Evolutionary conservation across 306 rosid genomes (phyloP), one percentile per base, ranked within the genome.

Genomic region (Sicyos baderoa): DNA sequence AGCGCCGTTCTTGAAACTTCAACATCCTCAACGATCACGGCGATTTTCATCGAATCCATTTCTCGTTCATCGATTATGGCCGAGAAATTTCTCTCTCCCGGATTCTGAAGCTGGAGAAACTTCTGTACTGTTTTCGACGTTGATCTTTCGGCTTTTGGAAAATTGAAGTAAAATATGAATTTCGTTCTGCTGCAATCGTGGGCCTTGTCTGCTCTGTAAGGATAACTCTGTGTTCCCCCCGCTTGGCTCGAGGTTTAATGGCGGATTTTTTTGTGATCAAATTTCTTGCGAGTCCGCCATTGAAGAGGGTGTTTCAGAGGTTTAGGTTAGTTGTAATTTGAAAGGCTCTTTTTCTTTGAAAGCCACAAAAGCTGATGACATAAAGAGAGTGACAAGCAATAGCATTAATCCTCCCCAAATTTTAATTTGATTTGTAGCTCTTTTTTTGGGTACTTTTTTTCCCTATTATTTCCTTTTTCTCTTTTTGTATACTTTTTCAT

Each of bases 21-120:
- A 52, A 70, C 93, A 22, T 92, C 98, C 79, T 92, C 98, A 35
- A 92, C 98, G 22, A 89, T 84, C 35, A 86, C 95, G 53, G 76
- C 91, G 49, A 89, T 89, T 83, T 86, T 87, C 82, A 91, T 83
- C 79, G 37, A 81, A 84, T 89, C 96, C 93, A 91, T 88, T n/a
- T 49, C 48, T 70, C 68, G 5, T 6, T 35, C 40, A 25, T 25
- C 29, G 29, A 25, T 25, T 1, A 25, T 25, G 29, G 29, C 29
- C 29, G 1, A 1, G 29, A 25, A 25, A 25, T 25, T 25, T 25
- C 29, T 25, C 29, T 25, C 1, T 25, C 29, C 29, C 29, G 29
- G 29, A 25, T 25, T 35, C 4, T 35, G 40, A 35, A 35, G 40
- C 0, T 35, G 40, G 40, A 0, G 5, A 4, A 35, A 4, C 7